Base-by-base conservation (phyloP, 2,329 filamentous ascomycete species). In the Diplodia seriata region DNA sequence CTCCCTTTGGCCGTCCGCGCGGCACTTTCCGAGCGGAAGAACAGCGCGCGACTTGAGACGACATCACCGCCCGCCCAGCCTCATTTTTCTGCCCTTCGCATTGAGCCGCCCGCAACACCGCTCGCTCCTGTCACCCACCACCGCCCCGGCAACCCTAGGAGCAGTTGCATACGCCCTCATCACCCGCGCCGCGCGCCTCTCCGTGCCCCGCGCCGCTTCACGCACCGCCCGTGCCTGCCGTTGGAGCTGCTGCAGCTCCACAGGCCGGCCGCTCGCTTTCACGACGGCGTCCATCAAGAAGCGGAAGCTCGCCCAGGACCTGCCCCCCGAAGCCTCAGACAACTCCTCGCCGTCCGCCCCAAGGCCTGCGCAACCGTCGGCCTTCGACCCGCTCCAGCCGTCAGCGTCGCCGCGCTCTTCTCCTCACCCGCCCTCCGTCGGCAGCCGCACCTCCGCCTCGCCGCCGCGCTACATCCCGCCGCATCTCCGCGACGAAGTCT, bases 401-500 rank as follows among this genome's bases (percentile, higher is more conserved):
- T 69, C 73, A 72, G 73, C 70, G 36, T 77, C 76, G 43, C 74
- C 75, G 70, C 76, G 74, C 71, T 77, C 77, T 69, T 79, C 78
- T 72, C 77, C 78, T 70, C 77, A 76, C 65, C 76, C 74, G 57
- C 70, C 69, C 53, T 71, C 71, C 57, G 47, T 72, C 67, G 71
- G 61, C 69, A 65, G 69, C 49, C 69, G 72, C 63, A 66, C 74
- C 68, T 76, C 77, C 61, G 73, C 75, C 69, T 78, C 74, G 23
- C 78, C 80, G 66, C 79, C 81, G 53, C 81, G 83, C 69, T 86
- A 83, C 75, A 80, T 87, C 67, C 85, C 85, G 69, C 82, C 85
- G 66, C 85, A 87, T 76, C 78, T 87, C 68, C 84, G 85, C 74
- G 81, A 83, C 76, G 84, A 85, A 75, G 80, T 85, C 66, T 73